Evolutionary conservation across 495 filamentous ascomycete species (phyloP), one percentile per base, ranked within the genome.

Genomic region (Aspergillus carlsbadensis): DNA sequence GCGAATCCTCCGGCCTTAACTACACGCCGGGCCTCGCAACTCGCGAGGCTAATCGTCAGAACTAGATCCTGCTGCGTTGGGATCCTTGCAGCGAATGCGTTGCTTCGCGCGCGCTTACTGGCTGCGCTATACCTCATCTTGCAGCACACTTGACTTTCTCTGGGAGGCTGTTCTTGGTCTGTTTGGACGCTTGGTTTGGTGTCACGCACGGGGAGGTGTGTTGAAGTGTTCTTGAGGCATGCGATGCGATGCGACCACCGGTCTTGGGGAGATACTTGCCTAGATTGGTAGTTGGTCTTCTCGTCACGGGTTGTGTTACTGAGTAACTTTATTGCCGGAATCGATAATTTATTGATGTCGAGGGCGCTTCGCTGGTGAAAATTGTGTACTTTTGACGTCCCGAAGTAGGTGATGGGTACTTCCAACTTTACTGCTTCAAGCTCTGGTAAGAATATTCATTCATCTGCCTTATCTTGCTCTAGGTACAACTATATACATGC

Each of bases 401-500:
- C 18, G 3, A 10, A 6, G 41, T 24, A 15, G 20, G 41, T 17
- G 11, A 21, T 11, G 26, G 7, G 22, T 29, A 31, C 42, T 22
- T 45, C 42, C 10, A 41, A 5, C 5, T 8, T 18, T 29, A 3
- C 36, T 39, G 3, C 36, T 14, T 39, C 11, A 17, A 17, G 5
- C 11, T 17, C 4, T 45, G 18, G 15, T 47, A 4, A 49, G 46
- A 33, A 5, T 34, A 48, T 10, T 14, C 26, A n/a, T 29, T 29
- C 26, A 39, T 22, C 18, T 50, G 10, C 42, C 47, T 37, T 37
- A 21, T 36, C 20, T 13, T 50, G 18, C 17, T 37, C 8, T 52
- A 41, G 11, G 15, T 17, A 39, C 40, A 54, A 46, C 17, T 58
- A 58, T 48, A 58, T 61, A 58, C 54, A 60, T 47, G 49, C 46